Percentiles rank a stretch among this genome's conserved stretches.
Evolutionary conservation across 805 yeast genomes (phyloP).

Genomic region (Yarrowia sp.): DNA sequence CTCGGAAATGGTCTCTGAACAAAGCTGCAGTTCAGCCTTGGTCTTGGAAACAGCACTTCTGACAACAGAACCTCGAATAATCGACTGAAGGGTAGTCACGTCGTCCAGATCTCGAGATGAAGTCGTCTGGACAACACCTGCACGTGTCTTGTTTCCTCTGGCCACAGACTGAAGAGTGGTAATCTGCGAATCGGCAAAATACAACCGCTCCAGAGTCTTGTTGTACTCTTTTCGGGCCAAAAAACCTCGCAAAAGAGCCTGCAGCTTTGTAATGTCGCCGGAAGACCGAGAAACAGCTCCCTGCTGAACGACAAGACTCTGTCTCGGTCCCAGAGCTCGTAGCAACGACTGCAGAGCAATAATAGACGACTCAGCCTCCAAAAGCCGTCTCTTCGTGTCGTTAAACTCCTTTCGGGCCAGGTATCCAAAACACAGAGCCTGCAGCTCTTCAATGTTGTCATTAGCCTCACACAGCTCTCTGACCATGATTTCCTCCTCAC

Average conservation of each 20-base stretch:
- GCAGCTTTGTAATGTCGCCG: constrained; percentile 41
- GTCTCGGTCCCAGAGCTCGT: constrained; percentile 2
- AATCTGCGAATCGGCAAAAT: constrained; percentile 25
- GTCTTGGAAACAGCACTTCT: constrained; percentile 28
- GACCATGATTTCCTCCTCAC: constrained; percentile 37
- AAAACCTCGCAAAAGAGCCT: constrained; percentile 54
- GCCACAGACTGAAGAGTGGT: constrained; percentile 33
- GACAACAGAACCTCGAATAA: constrained; percentile 47
- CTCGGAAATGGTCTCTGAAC: constrained; percentile 41
- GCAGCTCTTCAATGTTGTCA: constrained; percentile 49
- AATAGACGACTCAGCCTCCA: neutral
- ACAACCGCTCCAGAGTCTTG: constrained; percentile 28
- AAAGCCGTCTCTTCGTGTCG: neutral
- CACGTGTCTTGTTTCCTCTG: constrained; percentile 31
- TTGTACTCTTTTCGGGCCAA: constrained; percentile 28
- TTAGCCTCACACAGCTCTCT: constrained; percentile 34
- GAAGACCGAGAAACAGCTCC: neutral
- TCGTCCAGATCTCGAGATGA: neutral
- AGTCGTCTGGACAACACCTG: neutral
- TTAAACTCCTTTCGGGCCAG: constrained; percentile 44
- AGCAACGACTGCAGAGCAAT: neutral
- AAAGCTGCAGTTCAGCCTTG: constrained; percentile 50
- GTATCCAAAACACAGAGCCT: constrained; percentile 69
- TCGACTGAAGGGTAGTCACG: constrained; percentile 31
- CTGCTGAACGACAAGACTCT: neutral